Conservation (phyloP, 169 alveolate species). For the Eimeria praecox region DNA sequence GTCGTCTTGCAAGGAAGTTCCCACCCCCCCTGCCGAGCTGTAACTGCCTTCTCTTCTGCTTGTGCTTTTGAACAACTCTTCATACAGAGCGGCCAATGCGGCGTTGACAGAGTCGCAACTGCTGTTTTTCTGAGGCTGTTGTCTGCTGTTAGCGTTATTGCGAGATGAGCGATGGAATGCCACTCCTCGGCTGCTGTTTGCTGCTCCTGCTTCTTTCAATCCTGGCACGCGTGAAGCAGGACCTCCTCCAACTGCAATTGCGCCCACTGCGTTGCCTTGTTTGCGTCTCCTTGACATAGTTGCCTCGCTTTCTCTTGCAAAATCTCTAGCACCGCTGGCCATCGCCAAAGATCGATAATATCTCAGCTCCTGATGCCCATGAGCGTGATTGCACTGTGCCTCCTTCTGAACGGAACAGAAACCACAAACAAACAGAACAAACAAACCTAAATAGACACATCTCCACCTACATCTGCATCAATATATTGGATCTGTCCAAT, state of each 20-base stretch:
- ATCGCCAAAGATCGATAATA: slow-evolving; percentile 41
- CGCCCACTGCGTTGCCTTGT: neutral
- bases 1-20: neutral
- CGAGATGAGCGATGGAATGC: slow-evolving; percentile 11
- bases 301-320: slow-evolving; percentile 70
- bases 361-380: slow-evolving; percentile 61
- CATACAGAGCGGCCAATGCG: slow-evolving; percentile 29
- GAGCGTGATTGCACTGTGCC: slow-evolving; percentile 73
- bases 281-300: slow-evolving; percentile 38
- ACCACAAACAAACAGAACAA: neutral
- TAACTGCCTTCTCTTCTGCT: neutral
- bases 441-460: neutral
- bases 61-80: slow-evolving; percentile 46
- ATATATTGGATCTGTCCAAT: neutral
- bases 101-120: slow-evolving; percentile 37
- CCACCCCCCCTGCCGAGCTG: slow-evolving; percentile 34
- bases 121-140: neutral
- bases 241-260: neutral
- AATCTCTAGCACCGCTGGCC: slow-evolving; percentile 69
- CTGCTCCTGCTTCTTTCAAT: neutral
- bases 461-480: neutral
- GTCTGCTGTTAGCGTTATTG: neutral
- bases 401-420: slow-evolving; percentile 46
- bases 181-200: neutral
- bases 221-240: neutral